Base-by-base conservation (phyloP, 306 rosid species). In the Cicer judaicum region DNA sequence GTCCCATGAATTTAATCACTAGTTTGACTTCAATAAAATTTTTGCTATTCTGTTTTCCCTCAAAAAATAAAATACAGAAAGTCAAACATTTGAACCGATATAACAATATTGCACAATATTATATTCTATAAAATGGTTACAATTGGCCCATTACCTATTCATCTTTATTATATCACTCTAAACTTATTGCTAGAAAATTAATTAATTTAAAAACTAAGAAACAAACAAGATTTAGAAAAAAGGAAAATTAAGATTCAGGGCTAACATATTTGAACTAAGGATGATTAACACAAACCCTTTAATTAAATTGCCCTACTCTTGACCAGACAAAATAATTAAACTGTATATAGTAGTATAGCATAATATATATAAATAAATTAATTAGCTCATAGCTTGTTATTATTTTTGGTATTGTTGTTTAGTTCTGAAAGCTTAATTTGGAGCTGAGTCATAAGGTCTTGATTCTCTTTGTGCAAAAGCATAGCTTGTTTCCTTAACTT, bases 381-480 rank as follows among this genome's bases (percentile, higher is more conserved):
- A 8, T 67, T 16, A 74, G 53, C 68, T 21, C 44, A 56, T 13
- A 76, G 74, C 71, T 78, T 53, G 62, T 61, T 73, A 55, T 71
- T 75, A 40, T 39, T 60, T 24, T 24, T 34, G 59, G 74, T 46
- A 74, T 19, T 65, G 53, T 36, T 72, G 47, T 76, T 75, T 52
- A 64, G 74, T 69, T 73, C 72, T 59, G 90, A 85, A 49, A 84
- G 73, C 73, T 81, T 85, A 10, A 76, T 75, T 77, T 88, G 92
- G 50, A 94, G 89, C 75, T 87, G 92, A 60, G 88, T 83, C 12
- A 84, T 80, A 79, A 94, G 84, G 50, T 79, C 85, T 61, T 89
- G 92, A 73, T 94, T 91, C 85, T 93, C 98, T 68, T 88, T 81
- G 69, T 80, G 90, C 75, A 93, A 90, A 74, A 93, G 86, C 84